Evolutionary conservation across 257 asterid species (phyloP), one percentile per base, ranked within the genome.

Genomic region (Nicotiana undulata): DNA sequence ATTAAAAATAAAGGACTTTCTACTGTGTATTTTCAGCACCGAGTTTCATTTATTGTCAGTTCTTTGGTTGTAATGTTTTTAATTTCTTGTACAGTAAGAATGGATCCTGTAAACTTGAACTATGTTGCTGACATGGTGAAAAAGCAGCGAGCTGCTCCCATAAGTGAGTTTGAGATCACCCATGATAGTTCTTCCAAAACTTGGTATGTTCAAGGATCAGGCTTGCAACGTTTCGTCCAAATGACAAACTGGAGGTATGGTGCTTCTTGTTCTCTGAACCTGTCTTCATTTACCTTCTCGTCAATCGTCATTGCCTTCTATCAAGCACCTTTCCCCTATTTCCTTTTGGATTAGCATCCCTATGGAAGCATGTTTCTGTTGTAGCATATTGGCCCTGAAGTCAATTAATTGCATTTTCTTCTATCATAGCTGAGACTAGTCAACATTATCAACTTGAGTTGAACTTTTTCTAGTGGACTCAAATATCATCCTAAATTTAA

Each of bases 231-330:
- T 72, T 96, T 96, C 79, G 92, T 94, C 83, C 99, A 94, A 85
- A 96, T 94, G 99, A 96, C 99, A 86, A 94, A 96, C 86, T 96
- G 99, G 99, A 90, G 98, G 99, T 95, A 81, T 65, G 66, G 80
- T 26, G 32, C 66, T 77, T 29, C 6, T n/a, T 63, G n/a, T 17
- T 68, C 26, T 66, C 18, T 67, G 31, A 31, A 72, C 65, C 34
- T 72, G 24, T 56, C 31, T 31, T 66, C 40, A 61, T 64, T 72
- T 70, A 63, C 66, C 31, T 29, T 56, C 61, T 75, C 53, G 18
- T 40, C 31, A 28, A 28, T 75, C 53, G 18, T 26, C 32, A 20
- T 37, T 11, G 72, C 68, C 59, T 63, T 58, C 15, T 24, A 34
- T 40, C 37, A 34, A 34, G 81, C 9, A 17, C 3, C 16, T 13